Evolutionary conservation across 768 basidiomycete species (phyloP).

Genomic region (Tricholoma saponaceum): DNA sequence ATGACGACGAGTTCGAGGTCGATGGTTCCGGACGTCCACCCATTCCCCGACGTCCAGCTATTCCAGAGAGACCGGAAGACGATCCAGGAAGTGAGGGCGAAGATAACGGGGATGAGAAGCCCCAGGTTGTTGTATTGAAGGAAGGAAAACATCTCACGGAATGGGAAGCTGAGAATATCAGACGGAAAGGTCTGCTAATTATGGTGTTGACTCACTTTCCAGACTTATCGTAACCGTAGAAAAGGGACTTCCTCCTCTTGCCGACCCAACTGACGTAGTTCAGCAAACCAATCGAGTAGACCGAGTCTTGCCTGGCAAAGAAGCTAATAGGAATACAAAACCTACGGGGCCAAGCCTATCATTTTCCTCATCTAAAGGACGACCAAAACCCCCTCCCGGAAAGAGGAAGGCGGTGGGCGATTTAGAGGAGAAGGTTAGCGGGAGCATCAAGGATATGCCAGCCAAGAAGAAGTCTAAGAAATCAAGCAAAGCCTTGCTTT

Average conservation of each 20-base stretch:
- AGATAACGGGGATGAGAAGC: constrained; percentile 71
- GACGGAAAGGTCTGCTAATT: constrained; percentile 57
- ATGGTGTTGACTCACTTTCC: neutral
- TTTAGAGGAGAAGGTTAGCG: constrained; percentile 26
- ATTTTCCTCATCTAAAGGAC: constrained; percentile 39
- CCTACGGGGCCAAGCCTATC: constrained; percentile 30
- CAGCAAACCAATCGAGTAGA: constrained; percentile 9
- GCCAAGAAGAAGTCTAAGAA: constrained; percentile 58
- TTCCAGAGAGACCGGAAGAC: constrained; percentile 62
- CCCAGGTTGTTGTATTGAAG: constrained; percentile 85
- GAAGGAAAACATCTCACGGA: constrained; percentile 84
- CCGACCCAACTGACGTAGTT: constrained; percentile 27
- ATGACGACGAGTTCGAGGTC: constrained; percentile 53
- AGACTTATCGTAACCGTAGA: constrained; percentile 31
- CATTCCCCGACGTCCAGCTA: constrained; percentile 70
- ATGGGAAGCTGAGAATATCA: constrained; percentile 73
- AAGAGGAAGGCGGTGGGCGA: constrained; percentile 38
- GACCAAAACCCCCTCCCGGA: constrained; percentile 21
- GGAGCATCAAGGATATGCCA: constrained; percentile 19
- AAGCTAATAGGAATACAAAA: constrained; percentile 14
- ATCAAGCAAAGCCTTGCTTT: constrained; percentile 43
- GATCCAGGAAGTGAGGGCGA: constrained; percentile 75
- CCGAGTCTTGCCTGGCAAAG: constrained; percentile 10
- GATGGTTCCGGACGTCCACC: constrained; percentile 67
- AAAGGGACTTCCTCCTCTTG: constrained; percentile 56